phyloP scores from a whole-genome alignment of 139 green algal genomes.

The Trebouxia sp. region DNA sequence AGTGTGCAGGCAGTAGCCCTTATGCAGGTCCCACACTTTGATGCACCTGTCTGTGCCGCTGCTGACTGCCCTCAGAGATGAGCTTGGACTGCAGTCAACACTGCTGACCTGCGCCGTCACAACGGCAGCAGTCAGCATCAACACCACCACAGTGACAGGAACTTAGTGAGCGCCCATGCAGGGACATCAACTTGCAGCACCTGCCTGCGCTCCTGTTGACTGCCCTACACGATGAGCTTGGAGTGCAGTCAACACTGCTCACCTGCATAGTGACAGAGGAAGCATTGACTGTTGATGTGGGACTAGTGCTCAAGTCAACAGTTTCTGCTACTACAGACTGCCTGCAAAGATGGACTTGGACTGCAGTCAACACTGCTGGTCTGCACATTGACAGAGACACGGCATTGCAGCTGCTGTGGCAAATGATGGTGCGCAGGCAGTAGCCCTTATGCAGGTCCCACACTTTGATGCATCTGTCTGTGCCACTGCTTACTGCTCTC shows the following conservation, averaged over 20 bases:
- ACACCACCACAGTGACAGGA: no score
- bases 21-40: constrained; percentile 68
- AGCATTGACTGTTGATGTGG: no score
- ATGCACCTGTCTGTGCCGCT: constrained; percentile 65
- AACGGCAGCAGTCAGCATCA: background rate
- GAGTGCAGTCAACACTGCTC: no score
- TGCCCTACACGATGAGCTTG: no score
- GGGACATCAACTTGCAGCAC: constrained; percentile 67
- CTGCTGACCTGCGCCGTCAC: constrained; percentile 36
- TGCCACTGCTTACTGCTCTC: constrained; percentile 48
- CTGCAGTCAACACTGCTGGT: constrained; percentile 49
- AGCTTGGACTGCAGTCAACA: constrained; percentile 58
- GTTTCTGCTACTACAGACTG: no score
- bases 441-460: constrained; percentile 70
- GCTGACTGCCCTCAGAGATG: constrained; percentile 49
- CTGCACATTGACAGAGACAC: constrained; percentile 49
- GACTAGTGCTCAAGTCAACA: no score
- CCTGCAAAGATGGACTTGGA: constrained; percentile 51
- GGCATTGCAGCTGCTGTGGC: constrained; percentile 56
- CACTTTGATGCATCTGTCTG: constrained; percentile 70
- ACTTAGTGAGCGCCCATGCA: constrained; percentile 54
- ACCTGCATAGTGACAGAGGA: no score
- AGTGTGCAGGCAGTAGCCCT: constrained; percentile 56
- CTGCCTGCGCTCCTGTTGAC: constrained; percentile 63
- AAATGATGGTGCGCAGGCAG: constrained; percentile 55